Evolutionary conservation across 495 filamentous ascomycete genomes (phyloP).

Genomic region (Tuber umbilicatum): DNA sequence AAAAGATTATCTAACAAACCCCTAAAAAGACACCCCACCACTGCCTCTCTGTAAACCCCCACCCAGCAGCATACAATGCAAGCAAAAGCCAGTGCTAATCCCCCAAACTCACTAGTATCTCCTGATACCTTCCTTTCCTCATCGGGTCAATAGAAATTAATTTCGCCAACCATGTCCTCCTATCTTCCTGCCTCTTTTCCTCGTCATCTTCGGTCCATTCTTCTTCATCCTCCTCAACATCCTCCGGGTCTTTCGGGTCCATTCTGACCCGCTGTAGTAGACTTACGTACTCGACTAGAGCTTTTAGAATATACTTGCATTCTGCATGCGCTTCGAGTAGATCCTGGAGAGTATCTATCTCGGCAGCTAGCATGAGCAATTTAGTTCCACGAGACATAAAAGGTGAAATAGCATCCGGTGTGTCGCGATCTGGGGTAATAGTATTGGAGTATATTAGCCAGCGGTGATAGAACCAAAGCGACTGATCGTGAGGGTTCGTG

Average conservation of each 20-base stretch:
- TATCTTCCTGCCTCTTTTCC: conserved; percentile 46
- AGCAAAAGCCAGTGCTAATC: background rate
- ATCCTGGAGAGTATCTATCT: conserved; percentile 64
- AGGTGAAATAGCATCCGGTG: conserved; percentile 51
- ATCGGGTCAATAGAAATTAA: conserved; percentile 63
- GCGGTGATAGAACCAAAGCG: conserved; percentile 92
- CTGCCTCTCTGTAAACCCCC: background rate
- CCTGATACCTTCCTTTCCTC: conserved; percentile 54
- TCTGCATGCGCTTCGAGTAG: conserved; percentile 68
- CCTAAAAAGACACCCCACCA: background rate
- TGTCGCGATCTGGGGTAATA: conserved; percentile 30
- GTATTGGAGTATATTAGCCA: conserved; percentile 62
- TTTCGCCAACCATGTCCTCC: conserved; percentile 57
- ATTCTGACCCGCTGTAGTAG: conserved; percentile 48
- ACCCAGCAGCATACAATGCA: background rate
- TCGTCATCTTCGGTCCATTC: conserved; percentile 43
- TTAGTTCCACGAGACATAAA: conserved; percentile 58
- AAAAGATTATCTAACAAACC: no score
- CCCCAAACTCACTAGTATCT: conserved; percentile 14
- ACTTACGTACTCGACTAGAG: conserved; percentile 59
- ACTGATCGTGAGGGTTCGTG: conserved; percentile 85
- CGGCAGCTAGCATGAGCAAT: conserved; percentile 49
- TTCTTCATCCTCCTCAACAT: conserved; percentile 36
- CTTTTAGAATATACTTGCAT: conserved; percentile 74
- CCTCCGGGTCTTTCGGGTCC: conserved; percentile 5